Base-by-base conservation (phyloP, 768 basidiomycete species). In the Amanita rubescens region DNA sequence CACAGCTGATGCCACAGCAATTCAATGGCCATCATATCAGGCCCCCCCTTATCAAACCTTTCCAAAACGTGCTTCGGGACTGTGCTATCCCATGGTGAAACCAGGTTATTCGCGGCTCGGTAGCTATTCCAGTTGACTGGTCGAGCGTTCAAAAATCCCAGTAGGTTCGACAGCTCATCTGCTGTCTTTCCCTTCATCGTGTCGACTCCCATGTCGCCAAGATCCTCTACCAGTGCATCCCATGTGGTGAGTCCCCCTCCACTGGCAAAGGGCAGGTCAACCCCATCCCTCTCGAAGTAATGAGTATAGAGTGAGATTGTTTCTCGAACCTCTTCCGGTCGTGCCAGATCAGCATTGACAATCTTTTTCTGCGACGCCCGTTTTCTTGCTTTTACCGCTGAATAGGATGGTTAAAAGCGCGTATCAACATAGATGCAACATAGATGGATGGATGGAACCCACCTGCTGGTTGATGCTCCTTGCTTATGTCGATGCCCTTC, bases 1-100 rank as follows among this genome's bases (percentile, higher is more conserved):
- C 12, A 24, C 1, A 56, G 30, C 32, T 58, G 57, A 33, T 56
- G 55, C 57, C 57, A 58, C 14, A 52, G 30, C 5, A 53, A 30
- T 8, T 15, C 34, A 2, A 56, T 15, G 3, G 17, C 20, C 11
- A 33, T 15, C 17, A 58, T 33, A 8, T 22, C 39, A 0, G 42
- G 53, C 0, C 46, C 56, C 2, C 56, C 56, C 5, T 17, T 14
- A 5, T 12, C 7, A 32, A 38, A 57, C 22, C n/a, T 15, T 47
- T 5, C 10, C n/a, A n/a, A n/a, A 10, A 8, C 3, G 3, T 24
- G 4, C 22, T 2, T 3, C 2, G 3, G 24, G 15, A 12, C 5
- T 4, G 6, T 2, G 3, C 2, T 9, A 6, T 45, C 44, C 44
- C 44, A 45, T 4, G 44, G 24, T 3, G 4, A 27, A 9, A 5